phyloP scores from a whole-genome alignment of 768 basidiomycete species.

The Pisolithus orientalis region DNA sequence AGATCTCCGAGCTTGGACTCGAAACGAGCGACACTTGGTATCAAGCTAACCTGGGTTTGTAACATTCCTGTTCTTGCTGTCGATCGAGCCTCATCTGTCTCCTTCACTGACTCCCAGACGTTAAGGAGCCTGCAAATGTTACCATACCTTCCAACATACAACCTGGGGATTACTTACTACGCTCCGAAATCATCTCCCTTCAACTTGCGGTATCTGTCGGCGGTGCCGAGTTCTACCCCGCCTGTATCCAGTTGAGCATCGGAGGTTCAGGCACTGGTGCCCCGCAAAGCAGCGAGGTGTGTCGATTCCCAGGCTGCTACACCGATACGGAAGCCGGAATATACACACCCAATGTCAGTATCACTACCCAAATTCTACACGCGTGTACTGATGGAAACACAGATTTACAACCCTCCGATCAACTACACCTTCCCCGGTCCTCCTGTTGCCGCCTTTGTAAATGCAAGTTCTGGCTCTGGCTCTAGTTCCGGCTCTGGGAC shows the following conservation, averaged over 20 bases:
- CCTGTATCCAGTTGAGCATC: conserved; percentile 23
- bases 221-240: conserved; percentile 44
- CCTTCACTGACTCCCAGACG: conserved; percentile 18
- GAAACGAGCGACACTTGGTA: conserved; percentile 38
- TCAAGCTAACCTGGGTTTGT: conserved; percentile 45
- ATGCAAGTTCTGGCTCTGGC: conserved; percentile 6
- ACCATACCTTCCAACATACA: conserved; percentile 47
- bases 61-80: not conserved
- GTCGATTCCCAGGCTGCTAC: conserved; percentile 67
- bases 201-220: conserved; percentile 51
- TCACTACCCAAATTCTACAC: not conserved
- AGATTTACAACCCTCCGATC: conserved; percentile 27
- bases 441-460: conserved; percentile 37
- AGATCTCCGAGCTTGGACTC: conserved; percentile 50
- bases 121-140: conserved; percentile 33
- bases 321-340: conserved; percentile 65
- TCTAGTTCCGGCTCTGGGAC: conserved; percentile 20
- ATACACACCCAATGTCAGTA: conserved; percentile 39
- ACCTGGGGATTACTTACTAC: conserved; percentile 66
- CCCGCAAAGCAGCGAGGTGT: conserved; percentile 31
- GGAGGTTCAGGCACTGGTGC: conserved; percentile 21
- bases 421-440: conserved; percentile 53
- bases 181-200: conserved; percentile 74
- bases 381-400: not conserved
- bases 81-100: not conserved